phyloP scores from a whole-genome alignment of 805 yeast species.

The Hanseniaspora occidentalis region DNA sequence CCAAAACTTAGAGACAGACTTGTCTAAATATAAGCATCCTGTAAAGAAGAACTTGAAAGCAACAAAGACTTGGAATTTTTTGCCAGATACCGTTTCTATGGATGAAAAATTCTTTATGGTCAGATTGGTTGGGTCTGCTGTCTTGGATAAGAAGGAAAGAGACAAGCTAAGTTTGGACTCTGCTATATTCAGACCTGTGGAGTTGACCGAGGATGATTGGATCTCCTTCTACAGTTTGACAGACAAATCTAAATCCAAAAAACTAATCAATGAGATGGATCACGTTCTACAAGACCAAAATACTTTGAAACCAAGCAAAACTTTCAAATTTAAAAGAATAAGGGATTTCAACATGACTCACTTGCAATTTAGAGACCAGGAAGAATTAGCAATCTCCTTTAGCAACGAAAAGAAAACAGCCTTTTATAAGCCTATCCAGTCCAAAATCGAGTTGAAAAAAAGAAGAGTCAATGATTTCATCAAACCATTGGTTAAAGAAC shows the following conservation, averaged over 20 bases:
- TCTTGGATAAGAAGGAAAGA: conserved; percentile 24
- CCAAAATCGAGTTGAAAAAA: conserved; percentile 71
- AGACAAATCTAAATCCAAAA: conserved; percentile 29
- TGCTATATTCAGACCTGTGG: conserved; percentile 62
- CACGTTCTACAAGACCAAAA: conserved; percentile 11
- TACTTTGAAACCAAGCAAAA: conserved; percentile 37
- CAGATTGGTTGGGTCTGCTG: conserved; percentile 42
- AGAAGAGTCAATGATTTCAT: conserved; percentile 49
- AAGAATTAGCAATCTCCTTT: conserved; percentile 46
- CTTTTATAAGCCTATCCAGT: conserved; percentile 64
- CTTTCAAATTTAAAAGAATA: conserved; percentile 46
- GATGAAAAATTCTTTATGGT: conserved; percentile 62
- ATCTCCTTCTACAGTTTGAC: conserved; percentile 50
- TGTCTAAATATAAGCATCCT: conserved; percentile 57
- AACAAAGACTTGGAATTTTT: conserved; percentile 61
- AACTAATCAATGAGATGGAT: conserved; percentile 30
- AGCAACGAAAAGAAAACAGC: conserved; percentile 44
- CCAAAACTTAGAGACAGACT: conserved; percentile 39
- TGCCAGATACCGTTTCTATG: conserved; percentile 87
- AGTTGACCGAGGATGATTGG: conserved; percentile 64
- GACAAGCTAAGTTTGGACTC: conserved; percentile 32
- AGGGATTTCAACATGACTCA: conserved; percentile 70
- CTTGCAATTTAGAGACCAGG: conserved; percentile 22
- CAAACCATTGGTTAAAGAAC: conserved; percentile 34
- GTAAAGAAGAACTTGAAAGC: conserved; percentile 60